phyloP scores from a whole-genome alignment of 2,329 filamentous ascomycete genomes.

The Botrytis fabae region DNA sequence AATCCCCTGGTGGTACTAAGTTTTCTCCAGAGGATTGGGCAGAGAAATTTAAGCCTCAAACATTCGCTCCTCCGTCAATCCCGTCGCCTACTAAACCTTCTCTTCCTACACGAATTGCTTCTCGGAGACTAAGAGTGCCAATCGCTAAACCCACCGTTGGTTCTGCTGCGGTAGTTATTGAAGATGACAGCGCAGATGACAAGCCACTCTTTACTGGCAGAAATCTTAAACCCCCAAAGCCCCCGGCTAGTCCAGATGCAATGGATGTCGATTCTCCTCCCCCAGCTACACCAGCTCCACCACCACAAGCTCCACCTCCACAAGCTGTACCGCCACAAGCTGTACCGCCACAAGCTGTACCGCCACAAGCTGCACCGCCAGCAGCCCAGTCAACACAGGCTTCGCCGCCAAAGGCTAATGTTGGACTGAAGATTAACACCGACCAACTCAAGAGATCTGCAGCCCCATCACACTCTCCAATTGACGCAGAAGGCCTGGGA shows the following conservation, averaged over 20 bases:
- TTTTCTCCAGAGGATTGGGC: constrained; percentile 40
- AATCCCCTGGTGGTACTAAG: constrained; percentile 38
- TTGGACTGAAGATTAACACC: constrained; percentile 54
- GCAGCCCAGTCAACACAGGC: constrained; percentile 28
- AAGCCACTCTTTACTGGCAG: constrained; percentile 39
- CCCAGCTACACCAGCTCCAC: constrained; percentile 8
- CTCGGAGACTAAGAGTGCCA: constrained; percentile 31
- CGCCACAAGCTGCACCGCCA: not conserved
- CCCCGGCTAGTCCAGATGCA: constrained; percentile 51
- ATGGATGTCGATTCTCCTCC: constrained; percentile 65
- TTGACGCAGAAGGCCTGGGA: constrained; percentile 33
- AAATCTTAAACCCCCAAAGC: constrained; percentile 27
- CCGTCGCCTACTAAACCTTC: constrained; percentile 22
- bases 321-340: not conserved
- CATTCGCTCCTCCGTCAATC: constrained; percentile 37
- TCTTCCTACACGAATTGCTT: constrained; percentile 24
- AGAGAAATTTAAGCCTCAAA: constrained; percentile 38
- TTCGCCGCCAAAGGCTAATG: constrained; percentile 54
- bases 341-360: not conserved
- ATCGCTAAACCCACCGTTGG: constrained; percentile 35
- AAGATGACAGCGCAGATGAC: constrained; percentile 36
- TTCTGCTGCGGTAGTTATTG: constrained; percentile 37
- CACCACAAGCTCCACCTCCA: not conserved
- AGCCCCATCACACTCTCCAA: constrained; percentile 32
- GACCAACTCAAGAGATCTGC: constrained; percentile 53